These are phyloP conservation scores for Mentha longifolia DNA, from an alignment of 257 asterid species.

Conservation along the genomic window DNA sequence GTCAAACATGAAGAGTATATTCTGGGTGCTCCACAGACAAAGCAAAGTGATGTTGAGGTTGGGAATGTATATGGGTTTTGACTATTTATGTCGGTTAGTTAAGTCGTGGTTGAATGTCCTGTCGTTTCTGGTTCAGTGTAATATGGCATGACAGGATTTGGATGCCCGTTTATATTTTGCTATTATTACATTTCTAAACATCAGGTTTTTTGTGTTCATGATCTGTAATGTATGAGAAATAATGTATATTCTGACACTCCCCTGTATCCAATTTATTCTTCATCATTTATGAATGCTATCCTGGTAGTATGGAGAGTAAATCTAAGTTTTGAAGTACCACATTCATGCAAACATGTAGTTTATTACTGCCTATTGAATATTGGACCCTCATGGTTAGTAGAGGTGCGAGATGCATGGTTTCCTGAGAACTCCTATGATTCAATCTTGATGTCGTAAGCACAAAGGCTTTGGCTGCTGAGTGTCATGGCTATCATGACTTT, in stretches of 20 bases:
- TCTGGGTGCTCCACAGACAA: neutral
- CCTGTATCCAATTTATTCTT: neutral
- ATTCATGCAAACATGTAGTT: neutral
- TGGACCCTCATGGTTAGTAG: neutral
- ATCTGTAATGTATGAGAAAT: conserved; percentile 6
- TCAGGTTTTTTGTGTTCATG: neutral
- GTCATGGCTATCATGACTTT: neutral
- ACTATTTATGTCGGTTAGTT: neutral
- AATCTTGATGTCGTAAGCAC: neutral
- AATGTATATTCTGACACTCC: neutral
- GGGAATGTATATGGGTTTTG: conserved; percentile 4
- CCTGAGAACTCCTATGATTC: neutral
- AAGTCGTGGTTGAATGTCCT: neutral
- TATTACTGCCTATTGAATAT: neutral
- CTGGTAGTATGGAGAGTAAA: neutral
- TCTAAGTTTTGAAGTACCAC: neutral
- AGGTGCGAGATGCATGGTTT: neutral
- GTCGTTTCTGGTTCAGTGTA: neutral
- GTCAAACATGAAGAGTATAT: neutral
- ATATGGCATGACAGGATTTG: neutral
- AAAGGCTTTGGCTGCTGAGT: neutral
- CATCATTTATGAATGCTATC: conserved; percentile 3
- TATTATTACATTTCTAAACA: neutral
- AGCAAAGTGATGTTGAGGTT: neutral
- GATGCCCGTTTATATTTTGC: too few species aligned